phyloP scores from a whole-genome alignment of 352 stramenopile genomes.

The Aphanomyces stellatus region DNA sequence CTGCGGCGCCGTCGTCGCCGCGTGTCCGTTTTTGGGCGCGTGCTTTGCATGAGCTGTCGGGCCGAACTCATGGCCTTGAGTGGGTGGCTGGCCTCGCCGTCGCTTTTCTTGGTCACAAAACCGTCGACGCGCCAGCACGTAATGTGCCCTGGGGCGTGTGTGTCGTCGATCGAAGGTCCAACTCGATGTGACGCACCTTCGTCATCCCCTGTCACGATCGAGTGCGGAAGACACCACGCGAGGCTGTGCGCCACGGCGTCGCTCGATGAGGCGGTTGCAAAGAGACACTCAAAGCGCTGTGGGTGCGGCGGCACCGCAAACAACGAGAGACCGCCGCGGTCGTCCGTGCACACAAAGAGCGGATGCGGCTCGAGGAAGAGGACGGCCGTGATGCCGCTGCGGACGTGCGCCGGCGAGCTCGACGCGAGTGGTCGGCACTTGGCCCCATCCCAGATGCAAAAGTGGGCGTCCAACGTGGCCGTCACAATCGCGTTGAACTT shows the following conservation, averaged over 20 bases:
- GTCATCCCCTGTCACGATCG: conserved; percentile 4
- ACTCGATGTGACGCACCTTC: not conserved
- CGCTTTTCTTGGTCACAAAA: not conserved
- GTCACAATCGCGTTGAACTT: conserved; percentile 13
- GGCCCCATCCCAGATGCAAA: conserved; percentile 13
- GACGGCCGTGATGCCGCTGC: not conserved
- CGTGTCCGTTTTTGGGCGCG: not conserved
- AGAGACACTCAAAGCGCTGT: not conserved
- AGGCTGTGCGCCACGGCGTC: not conserved
- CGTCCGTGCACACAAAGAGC: not conserved
- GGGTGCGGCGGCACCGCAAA: conserved; percentile 9
- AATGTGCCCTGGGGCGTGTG: not conserved
- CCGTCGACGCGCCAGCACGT: not conserved
- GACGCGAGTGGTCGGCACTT: not conserved
- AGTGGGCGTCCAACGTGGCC: conserved; percentile 8
- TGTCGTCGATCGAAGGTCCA: too few species aligned
- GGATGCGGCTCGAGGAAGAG: conserved; percentile 17
- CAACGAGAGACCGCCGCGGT: not conserved
- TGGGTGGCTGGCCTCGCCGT: not conserved
- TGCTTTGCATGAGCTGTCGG: not conserved
- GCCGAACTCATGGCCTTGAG: not conserved
- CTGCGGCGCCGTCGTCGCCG: not conserved
- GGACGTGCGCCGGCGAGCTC: not conserved
- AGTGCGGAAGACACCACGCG: not conserved
- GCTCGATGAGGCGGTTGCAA: too few species aligned